phyloP scores from a whole-genome alignment of 768 basidiomycete genomes.

The Rhodotorula diobovata region DNA sequence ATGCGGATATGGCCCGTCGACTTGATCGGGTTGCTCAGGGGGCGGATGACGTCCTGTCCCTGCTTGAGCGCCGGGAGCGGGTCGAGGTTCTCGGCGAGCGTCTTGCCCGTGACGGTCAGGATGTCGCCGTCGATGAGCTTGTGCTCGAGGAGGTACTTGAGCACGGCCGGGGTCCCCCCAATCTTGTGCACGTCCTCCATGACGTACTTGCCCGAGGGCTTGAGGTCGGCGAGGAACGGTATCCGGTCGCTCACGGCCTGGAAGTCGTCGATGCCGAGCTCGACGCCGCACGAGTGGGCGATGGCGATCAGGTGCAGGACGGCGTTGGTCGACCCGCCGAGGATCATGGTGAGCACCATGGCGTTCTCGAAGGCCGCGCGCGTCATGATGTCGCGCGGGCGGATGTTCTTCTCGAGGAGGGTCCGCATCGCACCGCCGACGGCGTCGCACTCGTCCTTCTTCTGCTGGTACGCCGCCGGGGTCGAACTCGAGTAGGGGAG shows the following conservation, averaged over 20 bases:
- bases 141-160: conserved; percentile 71
- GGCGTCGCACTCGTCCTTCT: conserved; percentile 72
- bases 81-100: conserved; percentile 82
- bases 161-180: conserved; percentile 86
- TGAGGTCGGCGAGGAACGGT: conserved; percentile 93
- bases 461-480: conserved; percentile 88
- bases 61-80: conserved; percentile 66
- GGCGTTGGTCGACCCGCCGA: conserved; percentile 96
- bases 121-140: conserved; percentile 84
- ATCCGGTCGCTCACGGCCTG: conserved; percentile 84
- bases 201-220: conserved; percentile 95
- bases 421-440: conserved; percentile 79
- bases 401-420: conserved; percentile 83
- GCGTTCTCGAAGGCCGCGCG: conserved; percentile 95
- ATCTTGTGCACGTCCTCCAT: conserved; percentile 97
- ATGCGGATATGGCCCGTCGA: conserved; percentile 84
- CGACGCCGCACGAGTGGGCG: conserved; percentile 89
- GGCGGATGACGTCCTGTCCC: conserved; percentile 79
- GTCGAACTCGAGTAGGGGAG: conserved; percentile 94
- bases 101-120: conserved; percentile 83
- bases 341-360: conserved; percentile 91
- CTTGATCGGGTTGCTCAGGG: conserved; percentile 82
- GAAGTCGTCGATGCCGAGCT: conserved; percentile 84
- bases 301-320: conserved; percentile 95
- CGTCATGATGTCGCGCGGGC: conserved; percentile 95